Percentiles rank a stretch among this genome's conserved stretches.
Evolutionary conservation across 306 rosid genomes (phyloP).

Genomic region (Comarum palustre): DNA sequence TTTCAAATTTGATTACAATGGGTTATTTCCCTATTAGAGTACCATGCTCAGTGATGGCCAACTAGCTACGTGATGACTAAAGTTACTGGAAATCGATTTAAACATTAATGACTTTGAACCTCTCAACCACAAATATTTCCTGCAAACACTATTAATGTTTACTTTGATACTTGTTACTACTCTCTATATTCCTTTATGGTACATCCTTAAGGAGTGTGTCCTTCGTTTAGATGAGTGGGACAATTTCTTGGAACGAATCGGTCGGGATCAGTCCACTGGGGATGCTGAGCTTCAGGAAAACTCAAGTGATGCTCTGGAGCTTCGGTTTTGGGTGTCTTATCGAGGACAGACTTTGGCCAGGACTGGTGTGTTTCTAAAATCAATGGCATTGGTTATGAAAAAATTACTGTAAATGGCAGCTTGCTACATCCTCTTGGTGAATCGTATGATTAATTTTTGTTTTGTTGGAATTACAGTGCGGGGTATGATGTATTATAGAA

Average conservation of each 20-base stretch:
- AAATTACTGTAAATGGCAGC: neutral
- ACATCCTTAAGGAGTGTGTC: slow-evolving; percentile 1
- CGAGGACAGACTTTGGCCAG: slow-evolving; percentile 98
- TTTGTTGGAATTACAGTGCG: slow-evolving; percentile 65
- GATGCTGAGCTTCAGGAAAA: slow-evolving; percentile 73
- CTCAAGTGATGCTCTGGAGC: slow-evolving; percentile 77
- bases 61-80: neutral
- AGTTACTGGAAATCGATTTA: neutral
- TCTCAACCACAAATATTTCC: neutral
- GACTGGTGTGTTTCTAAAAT: slow-evolving; percentile 55
- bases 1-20: neutral
- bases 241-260: slow-evolving; percentile 89
- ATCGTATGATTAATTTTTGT: slow-evolving; percentile 17
- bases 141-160: neutral
- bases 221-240: slow-evolving; percentile 82
- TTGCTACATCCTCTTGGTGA: neutral
- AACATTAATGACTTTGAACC: neutral
- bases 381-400: slow-evolving; percentile 3
- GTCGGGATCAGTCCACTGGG: slow-evolving; percentile 59
- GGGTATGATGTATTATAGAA: slow-evolving; percentile 98
- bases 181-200: neutral
- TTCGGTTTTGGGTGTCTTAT: slow-evolving; percentile 94
- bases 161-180: neutral
- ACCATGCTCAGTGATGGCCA: neutral
- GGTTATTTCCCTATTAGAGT: neutral